A percentile compares a stretch with the other conserved stretches of the same genome.
Evolutionary conservation across 768 basidiomycete species (phyloP).

Genomic region (Dacryopinax primogenitus): DNA sequence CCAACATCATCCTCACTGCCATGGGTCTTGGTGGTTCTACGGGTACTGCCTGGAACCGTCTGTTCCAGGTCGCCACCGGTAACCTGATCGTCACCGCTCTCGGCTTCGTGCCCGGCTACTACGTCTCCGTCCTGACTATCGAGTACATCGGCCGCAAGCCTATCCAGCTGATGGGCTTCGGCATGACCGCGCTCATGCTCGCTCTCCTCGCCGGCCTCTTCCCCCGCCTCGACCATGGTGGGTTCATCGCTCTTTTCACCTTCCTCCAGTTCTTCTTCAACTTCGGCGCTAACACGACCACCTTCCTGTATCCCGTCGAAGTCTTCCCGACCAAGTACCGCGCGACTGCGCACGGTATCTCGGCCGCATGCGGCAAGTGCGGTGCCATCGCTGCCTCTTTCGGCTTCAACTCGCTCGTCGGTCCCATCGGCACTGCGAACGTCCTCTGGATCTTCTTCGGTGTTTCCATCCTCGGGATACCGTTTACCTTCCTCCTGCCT

Average conservation of each 20-base stretch:
- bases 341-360: constrained; percentile 60
- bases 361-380: constrained; percentile 58
- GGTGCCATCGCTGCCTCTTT: constrained; percentile 69
- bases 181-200: constrained; percentile 54
- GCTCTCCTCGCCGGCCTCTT: constrained; percentile 59
- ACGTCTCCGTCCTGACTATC: constrained; percentile 51
- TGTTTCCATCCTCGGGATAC: constrained; percentile 10
- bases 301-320: constrained; percentile 68
- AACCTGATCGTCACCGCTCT: constrained; percentile 60
- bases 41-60: constrained; percentile 47
- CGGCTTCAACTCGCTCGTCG: constrained; percentile 51
- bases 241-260: constrained; percentile 62
- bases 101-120: constrained; percentile 72
- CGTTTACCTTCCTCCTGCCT: constrained; percentile 37
- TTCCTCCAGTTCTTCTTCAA: constrained; percentile 70
- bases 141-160: constrained; percentile 61
- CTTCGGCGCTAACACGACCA: constrained; percentile 69
- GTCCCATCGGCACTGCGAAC: constrained; percentile 48
- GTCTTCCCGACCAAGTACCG: constrained; percentile 68
- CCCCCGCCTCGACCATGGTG: constrained; percentile 38
- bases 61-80: constrained; percentile 56
- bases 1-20: constrained; percentile 55
- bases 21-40: constrained; percentile 52
- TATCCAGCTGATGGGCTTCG: constrained; percentile 66
- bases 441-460: constrained; percentile 44